Conservation (phyloP, 192 early-diverging fungal species). For the Phlyctochytrium planicorne region DNA sequence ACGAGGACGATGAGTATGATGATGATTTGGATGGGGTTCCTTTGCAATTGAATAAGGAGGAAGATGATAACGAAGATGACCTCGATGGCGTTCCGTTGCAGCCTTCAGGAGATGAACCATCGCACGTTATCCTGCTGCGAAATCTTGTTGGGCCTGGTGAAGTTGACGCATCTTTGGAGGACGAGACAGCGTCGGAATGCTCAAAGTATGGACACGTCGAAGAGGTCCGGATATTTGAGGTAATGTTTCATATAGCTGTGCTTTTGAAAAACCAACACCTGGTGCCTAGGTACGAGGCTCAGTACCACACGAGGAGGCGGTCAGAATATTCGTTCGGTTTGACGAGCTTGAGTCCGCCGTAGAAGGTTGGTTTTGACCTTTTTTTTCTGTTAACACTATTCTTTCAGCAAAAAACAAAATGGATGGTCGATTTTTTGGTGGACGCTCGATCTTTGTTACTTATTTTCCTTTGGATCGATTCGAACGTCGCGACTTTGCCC, state of each 20-base stretch:
- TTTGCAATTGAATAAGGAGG: neutral
- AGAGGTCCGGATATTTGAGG: constrained; percentile 66
- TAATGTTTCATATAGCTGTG: constrained; percentile 28
- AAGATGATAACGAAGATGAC: constrained; percentile 33
- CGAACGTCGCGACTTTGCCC: constrained; percentile 22
- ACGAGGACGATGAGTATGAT: constrained; percentile 3
- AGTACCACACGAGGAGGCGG: constrained; percentile 71
- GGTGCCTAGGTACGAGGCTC: no score
- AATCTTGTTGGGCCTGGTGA: constrained; percentile 80
- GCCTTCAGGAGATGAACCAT: constrained; percentile 10
- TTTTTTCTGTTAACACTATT: constrained; percentile 4
- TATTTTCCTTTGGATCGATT: constrained; percentile 64
- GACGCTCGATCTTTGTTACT: constrained; percentile 58
- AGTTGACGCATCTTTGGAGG: constrained; percentile 70
- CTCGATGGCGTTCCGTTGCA: constrained; percentile 30
- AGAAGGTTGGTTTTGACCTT: constrained; percentile 29
- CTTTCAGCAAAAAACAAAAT: constrained; percentile 38
- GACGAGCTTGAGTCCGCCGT: constrained; percentile 41
- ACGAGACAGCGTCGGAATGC: constrained; percentile 79
- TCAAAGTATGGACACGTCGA: constrained; percentile 74
- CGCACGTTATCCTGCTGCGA: constrained; percentile 58
- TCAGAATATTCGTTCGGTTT: constrained; percentile 82
- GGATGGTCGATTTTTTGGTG: constrained; percentile 77
- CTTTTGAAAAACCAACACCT: no score
- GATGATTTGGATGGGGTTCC: neutral